Percentiles rank a stretch among this genome's conserved stretches.
These are phyloP conservation scores for Colletotrichum musae DNA, from an alignment of 2,329 filamentous ascomycete genomes.

Conservation along the genomic window DNA sequence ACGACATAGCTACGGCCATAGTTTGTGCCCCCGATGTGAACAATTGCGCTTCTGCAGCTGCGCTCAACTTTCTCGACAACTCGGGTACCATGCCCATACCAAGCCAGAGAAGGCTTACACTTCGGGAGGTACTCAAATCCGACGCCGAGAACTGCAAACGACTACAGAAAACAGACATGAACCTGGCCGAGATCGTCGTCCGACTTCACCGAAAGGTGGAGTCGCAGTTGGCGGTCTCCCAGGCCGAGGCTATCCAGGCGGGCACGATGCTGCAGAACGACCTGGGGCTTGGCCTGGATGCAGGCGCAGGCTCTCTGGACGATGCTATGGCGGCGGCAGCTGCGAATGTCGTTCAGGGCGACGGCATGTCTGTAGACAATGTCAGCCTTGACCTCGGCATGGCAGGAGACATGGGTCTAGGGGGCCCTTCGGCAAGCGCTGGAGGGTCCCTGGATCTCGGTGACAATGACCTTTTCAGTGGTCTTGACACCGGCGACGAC, in stretches of 20 bases:
- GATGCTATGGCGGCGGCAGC: conserved; percentile 60
- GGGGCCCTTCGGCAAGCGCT: conserved; percentile 51
- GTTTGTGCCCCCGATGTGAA: conserved; percentile 76
- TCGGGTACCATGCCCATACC: conserved; percentile 53
- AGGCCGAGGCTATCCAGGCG: conserved; percentile 52
- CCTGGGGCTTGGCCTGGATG: conserved; percentile 58
- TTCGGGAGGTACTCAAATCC: conserved; percentile 72
- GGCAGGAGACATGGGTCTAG: conserved; percentile 56
- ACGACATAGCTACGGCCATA: conserved; percentile 79
- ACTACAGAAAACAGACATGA: conserved; percentile 69
- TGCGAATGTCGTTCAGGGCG: conserved; percentile 51
- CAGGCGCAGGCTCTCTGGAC: conserved; percentile 49
- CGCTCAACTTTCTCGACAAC: conserved; percentile 52
- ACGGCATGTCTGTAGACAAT: conserved; percentile 57
- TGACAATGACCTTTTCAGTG: conserved; percentile 54
- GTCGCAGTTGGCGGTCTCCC: conserved; percentile 68
- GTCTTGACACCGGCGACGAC: conserved; percentile 58
- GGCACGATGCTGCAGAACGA: conserved; percentile 60
- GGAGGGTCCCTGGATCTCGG: conserved; percentile 56
- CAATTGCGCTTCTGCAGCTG: conserved; percentile 55
- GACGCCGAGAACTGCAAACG: conserved; percentile 71
- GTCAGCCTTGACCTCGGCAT: conserved; percentile 64
- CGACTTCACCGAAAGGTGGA: conserved; percentile 76
- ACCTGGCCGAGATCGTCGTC: conserved; percentile 72
- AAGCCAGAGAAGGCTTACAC: conserved; percentile 65